Percentiles rank a stretch among this genome's conserved stretches.
Evolutionary conservation across 1,284 basidiomycete species (phyloP).

Genomic region (Microbotryomycetes sp.): DNA sequence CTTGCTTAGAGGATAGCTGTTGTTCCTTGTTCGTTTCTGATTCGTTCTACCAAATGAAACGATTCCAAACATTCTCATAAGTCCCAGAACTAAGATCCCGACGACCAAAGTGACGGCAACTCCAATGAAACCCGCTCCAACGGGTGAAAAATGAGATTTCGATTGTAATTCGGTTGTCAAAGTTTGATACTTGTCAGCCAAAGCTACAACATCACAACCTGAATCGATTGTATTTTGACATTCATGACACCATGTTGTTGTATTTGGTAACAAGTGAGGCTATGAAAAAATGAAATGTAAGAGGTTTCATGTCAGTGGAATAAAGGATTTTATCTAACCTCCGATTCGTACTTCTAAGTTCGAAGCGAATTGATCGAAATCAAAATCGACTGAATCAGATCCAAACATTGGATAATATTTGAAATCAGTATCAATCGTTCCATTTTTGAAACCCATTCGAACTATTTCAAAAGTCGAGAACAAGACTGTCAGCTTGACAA

Average conservation of each 20-base stretch:
- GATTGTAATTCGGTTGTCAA: conserved; percentile 6
- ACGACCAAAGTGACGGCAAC: conserved; percentile 20
- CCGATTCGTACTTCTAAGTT: conserved; percentile 50
- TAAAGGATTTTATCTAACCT: no score
- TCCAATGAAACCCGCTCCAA: conserved; percentile 29
- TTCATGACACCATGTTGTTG: conserved; percentile 21
- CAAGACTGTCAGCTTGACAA: background rate
- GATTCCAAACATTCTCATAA: no score
- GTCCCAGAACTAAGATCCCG: conserved; percentile 5
- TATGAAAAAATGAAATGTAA: background rate
- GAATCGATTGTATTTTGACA: conserved; percentile 15
- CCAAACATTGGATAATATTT: conserved; percentile 38
- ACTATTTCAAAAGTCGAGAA: conserved; percentile 5
- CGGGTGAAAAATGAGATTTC: conserved; percentile 18
- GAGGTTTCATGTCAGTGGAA: background rate
- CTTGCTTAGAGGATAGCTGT: no score
- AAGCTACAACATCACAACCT: background rate
- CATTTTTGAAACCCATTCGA: conserved; percentile 55
- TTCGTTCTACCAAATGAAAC: no score
- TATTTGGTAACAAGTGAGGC: conserved; percentile 17
- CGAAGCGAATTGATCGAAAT: conserved; percentile 69
- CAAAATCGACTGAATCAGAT: conserved; percentile 53
- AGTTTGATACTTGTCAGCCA: conserved; percentile 1
- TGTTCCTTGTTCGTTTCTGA: no score
- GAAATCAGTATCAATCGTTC: conserved; percentile 21